Conservation (phyloP, 768 basidiomycete species). For the Russula dissimulans region DNA sequence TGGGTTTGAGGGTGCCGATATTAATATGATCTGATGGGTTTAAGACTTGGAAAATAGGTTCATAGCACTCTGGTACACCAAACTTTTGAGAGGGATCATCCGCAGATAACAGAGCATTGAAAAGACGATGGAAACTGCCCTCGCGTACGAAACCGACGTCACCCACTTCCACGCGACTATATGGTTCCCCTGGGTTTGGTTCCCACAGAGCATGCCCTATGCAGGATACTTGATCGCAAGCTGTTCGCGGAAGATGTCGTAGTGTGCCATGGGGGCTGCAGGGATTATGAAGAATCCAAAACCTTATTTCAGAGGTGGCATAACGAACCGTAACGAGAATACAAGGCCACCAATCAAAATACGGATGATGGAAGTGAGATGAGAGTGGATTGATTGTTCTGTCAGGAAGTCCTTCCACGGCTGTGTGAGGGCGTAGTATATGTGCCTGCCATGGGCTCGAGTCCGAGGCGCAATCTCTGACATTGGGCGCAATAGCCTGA, state of each 20-base stretch:
- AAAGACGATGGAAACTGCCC: conserved; percentile 18
- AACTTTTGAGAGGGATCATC: conserved; percentile 1
- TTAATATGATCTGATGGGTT: not conserved
- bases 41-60: not conserved
- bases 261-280: not conserved
- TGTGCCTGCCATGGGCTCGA: too few species aligned
- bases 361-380: too few species aligned
- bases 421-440: too few species aligned
- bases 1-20: not conserved
- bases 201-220: conserved; percentile 15
- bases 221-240: conserved; percentile 2
- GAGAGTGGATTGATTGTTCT: too few species aligned
- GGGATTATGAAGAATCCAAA: too few species aligned
- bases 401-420: too few species aligned
- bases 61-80: conserved; percentile 1
- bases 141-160: conserved; percentile 19
- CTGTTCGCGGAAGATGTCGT: conserved; percentile 10
- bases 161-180: conserved; percentile 13
- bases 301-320: too few species aligned
- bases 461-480: too few species aligned
- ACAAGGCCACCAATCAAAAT: too few species aligned
- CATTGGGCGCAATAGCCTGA: too few species aligned
- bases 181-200: conserved; percentile 8
- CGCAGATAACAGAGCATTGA: conserved; percentile 12
- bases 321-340: too few species aligned